Evolutionary conservation across 2,329 filamentous ascomycete genomes (phyloP).

Genomic region (Chrysoporthe cubensis): DNA sequence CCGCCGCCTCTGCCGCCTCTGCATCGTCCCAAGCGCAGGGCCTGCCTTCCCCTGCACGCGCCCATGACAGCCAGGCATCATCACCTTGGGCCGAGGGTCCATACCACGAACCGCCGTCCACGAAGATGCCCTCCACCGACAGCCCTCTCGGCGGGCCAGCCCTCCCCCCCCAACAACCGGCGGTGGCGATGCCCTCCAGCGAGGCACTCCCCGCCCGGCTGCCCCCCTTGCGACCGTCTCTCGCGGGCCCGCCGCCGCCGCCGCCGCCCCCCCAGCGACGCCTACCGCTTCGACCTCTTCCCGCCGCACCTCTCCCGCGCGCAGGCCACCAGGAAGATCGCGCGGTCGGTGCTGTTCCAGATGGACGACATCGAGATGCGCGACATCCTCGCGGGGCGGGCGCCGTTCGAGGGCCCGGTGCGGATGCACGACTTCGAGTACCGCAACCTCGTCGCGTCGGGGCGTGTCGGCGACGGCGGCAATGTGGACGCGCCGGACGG

Average conservation of each 20-base stretch:
- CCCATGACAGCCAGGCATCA: background rate
- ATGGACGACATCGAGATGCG: background rate
- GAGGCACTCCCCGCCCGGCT: too few species aligned
- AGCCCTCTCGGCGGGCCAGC: too few species aligned
- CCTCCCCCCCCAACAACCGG: too few species aligned
- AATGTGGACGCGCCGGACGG: background rate
- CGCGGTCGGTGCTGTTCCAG: background rate
- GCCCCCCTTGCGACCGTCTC: too few species aligned
- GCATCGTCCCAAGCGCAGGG: background rate
- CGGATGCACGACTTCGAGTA: constrained; percentile 11
- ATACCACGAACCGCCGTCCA: too few species aligned
- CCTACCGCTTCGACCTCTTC: background rate
- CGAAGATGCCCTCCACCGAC: too few species aligned
- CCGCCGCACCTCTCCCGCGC: background rate
- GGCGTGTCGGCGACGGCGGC: background rate
- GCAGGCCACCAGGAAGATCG: background rate
- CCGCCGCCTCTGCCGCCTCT: background rate
- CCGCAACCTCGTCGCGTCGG: constrained; percentile 4
- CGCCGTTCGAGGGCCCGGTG: background rate
- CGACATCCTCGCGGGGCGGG: background rate
- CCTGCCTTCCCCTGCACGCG: background rate
- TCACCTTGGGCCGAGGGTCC: too few species aligned
- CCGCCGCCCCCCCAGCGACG: too few species aligned
- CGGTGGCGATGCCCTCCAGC: too few species aligned
- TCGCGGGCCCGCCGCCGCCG: too few species aligned